Conservation (phyloP, 23 red algal species). For the Gracilaria vermiculophylla region DNA sequence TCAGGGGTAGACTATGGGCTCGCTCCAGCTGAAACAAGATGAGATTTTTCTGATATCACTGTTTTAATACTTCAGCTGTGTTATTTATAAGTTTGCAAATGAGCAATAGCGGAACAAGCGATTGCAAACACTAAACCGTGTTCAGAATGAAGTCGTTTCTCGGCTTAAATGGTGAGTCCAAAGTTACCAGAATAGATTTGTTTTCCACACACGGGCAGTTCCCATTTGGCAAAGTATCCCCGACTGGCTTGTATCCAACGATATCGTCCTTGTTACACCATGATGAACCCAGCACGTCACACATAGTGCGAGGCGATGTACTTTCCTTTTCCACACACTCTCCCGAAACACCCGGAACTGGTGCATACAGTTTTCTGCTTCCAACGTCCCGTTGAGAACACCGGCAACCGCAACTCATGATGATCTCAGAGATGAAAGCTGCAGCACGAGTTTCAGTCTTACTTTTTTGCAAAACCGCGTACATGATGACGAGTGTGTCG, state of each 20-base stretch:
- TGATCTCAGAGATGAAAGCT: slow-evolving; percentile 45
- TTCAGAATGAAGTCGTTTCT: slow-evolving; percentile 51
- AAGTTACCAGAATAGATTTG: neutral
- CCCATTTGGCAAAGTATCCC: slow-evolving; percentile 27
- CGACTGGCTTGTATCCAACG: neutral
- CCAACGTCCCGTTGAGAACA: slow-evolving; percentile 21
- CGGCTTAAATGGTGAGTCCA: slow-evolving; percentile 20
- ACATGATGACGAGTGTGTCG: slow-evolving; percentile 54
- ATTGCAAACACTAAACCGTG: neutral
- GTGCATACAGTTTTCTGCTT: neutral
- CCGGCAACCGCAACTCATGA: slow-evolving; percentile 53
- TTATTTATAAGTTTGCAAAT: neutral
- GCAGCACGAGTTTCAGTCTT: slow-evolving; percentile 55
- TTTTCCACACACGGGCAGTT: slow-evolving; percentile 33
- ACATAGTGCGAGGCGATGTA: slow-evolving; percentile 10
- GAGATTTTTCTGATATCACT: neutral
- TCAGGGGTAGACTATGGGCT: neutral
- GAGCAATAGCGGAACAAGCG: neutral
- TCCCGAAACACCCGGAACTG: neutral
- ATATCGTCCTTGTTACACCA: slow-evolving; percentile 46
- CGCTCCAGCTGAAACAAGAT: neutral
- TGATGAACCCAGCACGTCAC: slow-evolving; percentile 39
- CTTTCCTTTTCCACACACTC: slow-evolving; percentile 24
- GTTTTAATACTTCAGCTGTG: neutral
- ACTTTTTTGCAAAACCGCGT: slow-evolving; percentile 53